Evolutionary conservation across 495 filamentous ascomycete genomes (phyloP), one percentile per base, ranked within the genome.

Genomic region (Penicillium malachiteum): DNA sequence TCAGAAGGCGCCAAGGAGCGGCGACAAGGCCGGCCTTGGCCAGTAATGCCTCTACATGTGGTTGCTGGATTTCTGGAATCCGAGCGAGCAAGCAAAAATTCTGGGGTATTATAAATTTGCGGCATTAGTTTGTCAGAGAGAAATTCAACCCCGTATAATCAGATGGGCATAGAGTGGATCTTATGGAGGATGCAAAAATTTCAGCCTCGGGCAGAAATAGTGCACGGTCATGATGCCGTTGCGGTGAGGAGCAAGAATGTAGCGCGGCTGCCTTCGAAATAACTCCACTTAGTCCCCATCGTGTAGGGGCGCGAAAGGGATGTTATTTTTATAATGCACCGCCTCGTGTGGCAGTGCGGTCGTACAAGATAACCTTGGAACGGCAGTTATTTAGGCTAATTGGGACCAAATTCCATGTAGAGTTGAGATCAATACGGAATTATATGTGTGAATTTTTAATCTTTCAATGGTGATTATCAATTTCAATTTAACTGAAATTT

Each of bases 21-120:
- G 60, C 92, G 82, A 73, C 94, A 98, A 14, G 88, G 87, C 31
- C 84, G 80, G 8, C 94, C 94, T 57, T 76, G 81, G 7, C 78
- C 68, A 7, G 91, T 96, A 58, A 97, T 82, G 16, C 94, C 94
- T 74, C 84, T 81, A 75, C 95, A 98, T 71, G 94, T 96, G 48
- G 85, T 86, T 1, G 84, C 77, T 30, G 92, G 90, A 62, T 96
- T 86, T 61, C 87, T 88, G 26, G 88, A 92, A 74, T 96, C 92
- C 54, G 84, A 81, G 48, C 91, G 87, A 33, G 79, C 77, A 37
- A 97, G 67, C 18, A 88, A 71, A 14, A 89, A 82, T 72, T 97
- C 93, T 51, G 95, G 93, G 0, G 94, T 96, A 62, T 89, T 85
- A 44, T 86, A 79, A 59, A 89, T 85, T 70, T 87, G 84, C 49